phyloP scores from a whole-genome alignment of 306 rosid genomes.

The Inga leiocalycina region DNA sequence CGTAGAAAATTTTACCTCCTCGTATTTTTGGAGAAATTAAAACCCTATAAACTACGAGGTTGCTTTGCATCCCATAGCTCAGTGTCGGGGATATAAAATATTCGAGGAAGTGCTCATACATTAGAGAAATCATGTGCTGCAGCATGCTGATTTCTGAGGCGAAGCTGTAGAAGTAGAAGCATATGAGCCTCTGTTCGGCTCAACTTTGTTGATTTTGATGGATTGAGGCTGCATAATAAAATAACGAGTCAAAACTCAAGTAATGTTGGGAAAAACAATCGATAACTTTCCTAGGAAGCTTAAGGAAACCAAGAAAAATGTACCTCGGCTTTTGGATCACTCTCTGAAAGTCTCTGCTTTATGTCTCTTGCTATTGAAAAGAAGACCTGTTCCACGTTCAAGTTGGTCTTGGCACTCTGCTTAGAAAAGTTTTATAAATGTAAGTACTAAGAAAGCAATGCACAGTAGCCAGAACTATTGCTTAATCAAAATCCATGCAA shows the following conservation, averaged over 20 bases:
- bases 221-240: conserved; percentile 25
- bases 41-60: not conserved
- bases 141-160: conserved; percentile 14
- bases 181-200: conserved; percentile 19
- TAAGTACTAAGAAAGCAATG: not conserved
- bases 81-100: not conserved
- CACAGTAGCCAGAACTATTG: not conserved
- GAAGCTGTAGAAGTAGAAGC: not conserved
- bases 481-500: not conserved
- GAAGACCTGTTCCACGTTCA: conserved; percentile 41
- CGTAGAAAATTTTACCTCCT: conserved; percentile 8
- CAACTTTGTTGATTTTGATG: conserved; percentile 33
- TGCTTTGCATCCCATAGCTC: conserved; percentile 14
- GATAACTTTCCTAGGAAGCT: not conserved
- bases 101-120: not conserved
- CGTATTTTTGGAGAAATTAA: not conserved
- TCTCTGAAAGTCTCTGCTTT: conserved; percentile 37
- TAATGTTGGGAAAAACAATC: conserved; percentile 1
- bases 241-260: not conserved
- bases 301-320: not conserved
- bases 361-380: conserved; percentile 38
- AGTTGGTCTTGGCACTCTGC: conserved; percentile 48
- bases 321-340: conserved; percentile 25
- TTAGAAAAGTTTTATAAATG: conserved; percentile 9
- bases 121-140: conserved; percentile 20